Evolutionary conservation across 2,329 filamentous ascomycete genomes (phyloP).

Genomic region (Orbilia oligospora): DNA sequence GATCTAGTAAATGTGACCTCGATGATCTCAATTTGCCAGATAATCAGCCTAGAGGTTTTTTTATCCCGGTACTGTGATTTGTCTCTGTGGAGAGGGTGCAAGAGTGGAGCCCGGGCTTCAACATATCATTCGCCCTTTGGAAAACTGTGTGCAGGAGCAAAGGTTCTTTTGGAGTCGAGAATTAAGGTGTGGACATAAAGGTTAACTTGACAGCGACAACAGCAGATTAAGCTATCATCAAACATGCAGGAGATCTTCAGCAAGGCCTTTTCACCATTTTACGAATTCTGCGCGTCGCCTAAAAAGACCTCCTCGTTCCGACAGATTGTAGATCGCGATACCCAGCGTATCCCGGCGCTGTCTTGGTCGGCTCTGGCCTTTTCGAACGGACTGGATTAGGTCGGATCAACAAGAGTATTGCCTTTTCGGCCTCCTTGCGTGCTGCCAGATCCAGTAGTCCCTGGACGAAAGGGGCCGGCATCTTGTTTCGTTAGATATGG

Average conservation of each 20-base stretch:
- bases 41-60: slow-evolving; percentile 52
- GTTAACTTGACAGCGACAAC: slow-evolving; percentile 57
- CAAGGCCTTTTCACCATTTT: slow-evolving; percentile 43
- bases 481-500: slow-evolving; percentile 30
- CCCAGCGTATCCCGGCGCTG: slow-evolving; percentile 19
- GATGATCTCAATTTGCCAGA: slow-evolving; percentile 54
- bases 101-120: slow-evolving; percentile 11
- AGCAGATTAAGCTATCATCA: slow-evolving; percentile 42
- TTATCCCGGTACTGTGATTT: slow-evolving; percentile 23
- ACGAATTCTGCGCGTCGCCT: slow-evolving; percentile 47
- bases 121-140: slow-evolving; percentile 19
- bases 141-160: slow-evolving; percentile 41
- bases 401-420: slow-evolving; percentile 45
- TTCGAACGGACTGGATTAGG: slow-evolving; percentile 36
- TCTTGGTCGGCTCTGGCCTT: slow-evolving; percentile 42
- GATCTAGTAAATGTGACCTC: slow-evolving; percentile 34
- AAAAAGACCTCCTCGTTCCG: slow-evolving; percentile 50
- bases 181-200: slow-evolving; percentile 53
- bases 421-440: slow-evolving; percentile 48
- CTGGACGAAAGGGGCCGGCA: slow-evolving; percentile 46
- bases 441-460: slow-evolving; percentile 50
- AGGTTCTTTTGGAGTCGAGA: slow-evolving; percentile 52
- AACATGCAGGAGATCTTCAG: slow-evolving; percentile 49
- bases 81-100: slow-evolving; percentile 20
- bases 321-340: slow-evolving; percentile 41